Evolutionary conservation across 805 yeast species (phyloP).

Genomic region (Lachancea lanzarotensis): DNA sequence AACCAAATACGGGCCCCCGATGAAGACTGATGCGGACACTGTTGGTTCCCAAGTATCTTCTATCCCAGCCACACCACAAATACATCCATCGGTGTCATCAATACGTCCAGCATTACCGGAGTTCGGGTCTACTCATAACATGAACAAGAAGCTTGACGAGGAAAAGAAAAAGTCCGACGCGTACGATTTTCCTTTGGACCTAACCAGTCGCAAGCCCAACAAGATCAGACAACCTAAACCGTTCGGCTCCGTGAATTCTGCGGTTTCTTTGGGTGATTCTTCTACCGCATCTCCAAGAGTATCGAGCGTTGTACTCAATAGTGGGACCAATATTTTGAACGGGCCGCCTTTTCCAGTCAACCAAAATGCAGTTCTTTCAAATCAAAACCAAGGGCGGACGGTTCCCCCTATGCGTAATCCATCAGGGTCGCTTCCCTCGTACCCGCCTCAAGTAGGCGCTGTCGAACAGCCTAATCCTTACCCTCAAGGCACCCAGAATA

Average conservation of each 20-base stretch:
- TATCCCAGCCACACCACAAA: neutral
- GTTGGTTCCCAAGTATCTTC: neutral
- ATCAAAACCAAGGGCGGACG: neutral
- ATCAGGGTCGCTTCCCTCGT: no score
- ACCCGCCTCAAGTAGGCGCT: neutral
- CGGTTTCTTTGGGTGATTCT: conserved; percentile 8
- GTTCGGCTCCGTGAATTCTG: conserved; percentile 30
- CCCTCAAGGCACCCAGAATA: neutral
- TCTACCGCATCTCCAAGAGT: neutral
- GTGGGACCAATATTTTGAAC: neutral
- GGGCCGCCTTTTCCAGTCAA: neutral
- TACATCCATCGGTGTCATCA: neutral
- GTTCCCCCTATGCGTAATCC: neutral
- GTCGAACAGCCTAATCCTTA: neutral
- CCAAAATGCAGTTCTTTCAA: neutral
- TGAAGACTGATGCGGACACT: neutral
- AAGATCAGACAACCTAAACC: conserved; percentile 35
- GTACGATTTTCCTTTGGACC: conserved; percentile 61
- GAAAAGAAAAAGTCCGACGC: conserved; percentile 65
- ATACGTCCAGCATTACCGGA: neutral
- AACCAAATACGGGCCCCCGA: neutral
- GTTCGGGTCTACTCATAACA: conserved; percentile 4
- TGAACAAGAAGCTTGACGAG: conserved; percentile 34
- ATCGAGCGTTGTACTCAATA: neutral
- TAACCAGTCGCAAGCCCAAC: conserved; percentile 37